These are phyloP conservation scores for Penicillium samsonianum DNA, from an alignment of 495 filamentous ascomycete species.

Conservation along the genomic window DNA sequence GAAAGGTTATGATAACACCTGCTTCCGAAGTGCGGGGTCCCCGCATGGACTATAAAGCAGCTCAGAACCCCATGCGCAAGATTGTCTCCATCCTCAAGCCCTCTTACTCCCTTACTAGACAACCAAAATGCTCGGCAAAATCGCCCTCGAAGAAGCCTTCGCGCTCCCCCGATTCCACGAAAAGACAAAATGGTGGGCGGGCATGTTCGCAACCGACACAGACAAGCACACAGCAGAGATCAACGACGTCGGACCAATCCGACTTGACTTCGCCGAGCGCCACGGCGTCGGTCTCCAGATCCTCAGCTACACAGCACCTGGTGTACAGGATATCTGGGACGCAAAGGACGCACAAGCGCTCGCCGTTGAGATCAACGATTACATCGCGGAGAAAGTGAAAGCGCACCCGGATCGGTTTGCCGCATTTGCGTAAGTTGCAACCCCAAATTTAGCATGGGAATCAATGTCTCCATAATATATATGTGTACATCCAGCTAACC, in stretches of 20 bases:
- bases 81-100: background rate
- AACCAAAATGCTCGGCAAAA: slow-evolving; percentile 51
- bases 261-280: slow-evolving; percentile 55
- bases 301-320: slow-evolving; percentile 56
- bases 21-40: slow-evolving; percentile 14
- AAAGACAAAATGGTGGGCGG: slow-evolving; percentile 51
- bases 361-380: slow-evolving; percentile 58
- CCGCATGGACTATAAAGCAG: slow-evolving; percentile 9
- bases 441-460: no score
- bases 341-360: slow-evolving; percentile 46
- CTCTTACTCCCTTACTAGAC: background rate
- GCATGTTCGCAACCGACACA: slow-evolving; percentile 45
- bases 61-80: background rate
- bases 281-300: slow-evolving; percentile 63
- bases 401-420: slow-evolving; percentile 55
- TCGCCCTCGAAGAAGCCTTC: slow-evolving; percentile 55
- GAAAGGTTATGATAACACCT: no score
- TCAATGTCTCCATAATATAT: background rate
- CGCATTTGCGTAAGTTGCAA: slow-evolving; percentile 49
- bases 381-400: slow-evolving; percentile 53
- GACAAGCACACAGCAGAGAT: slow-evolving; percentile 47
- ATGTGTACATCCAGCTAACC: slow-evolving; percentile 6
- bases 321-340: slow-evolving; percentile 58
- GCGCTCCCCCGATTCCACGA: slow-evolving; percentile 49
- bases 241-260: slow-evolving; percentile 51